phyloP scores from a whole-genome alignment of 75 land plant genomes.

The Adiantum capillusveneris region DNA sequence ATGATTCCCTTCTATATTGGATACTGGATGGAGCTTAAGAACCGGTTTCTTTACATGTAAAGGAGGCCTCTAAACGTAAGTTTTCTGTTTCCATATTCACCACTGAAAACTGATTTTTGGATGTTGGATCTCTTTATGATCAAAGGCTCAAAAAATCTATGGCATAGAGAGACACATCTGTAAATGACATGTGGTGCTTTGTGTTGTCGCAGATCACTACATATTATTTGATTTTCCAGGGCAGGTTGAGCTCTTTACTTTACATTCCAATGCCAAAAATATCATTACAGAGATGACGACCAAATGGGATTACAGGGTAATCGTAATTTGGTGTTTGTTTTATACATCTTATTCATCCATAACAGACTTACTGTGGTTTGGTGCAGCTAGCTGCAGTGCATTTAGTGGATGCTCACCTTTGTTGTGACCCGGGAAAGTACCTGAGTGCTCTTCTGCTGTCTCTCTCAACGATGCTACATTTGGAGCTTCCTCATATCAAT shows the following conservation, averaged over 20 bases:
- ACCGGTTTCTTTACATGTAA: too few relatives aligned
- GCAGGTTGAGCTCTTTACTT: conserved; percentile 93
- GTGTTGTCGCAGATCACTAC: conserved; percentile 74
- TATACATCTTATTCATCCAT: too few relatives aligned
- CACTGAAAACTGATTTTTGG: too few relatives aligned
- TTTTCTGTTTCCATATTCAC: too few relatives aligned
- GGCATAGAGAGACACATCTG: too few relatives aligned
- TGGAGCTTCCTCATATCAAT: conserved; percentile 95
- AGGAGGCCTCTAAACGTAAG: too few relatives aligned
- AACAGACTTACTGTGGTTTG: not conserved
- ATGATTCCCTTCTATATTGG: too few relatives aligned
- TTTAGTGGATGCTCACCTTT: conserved; percentile 93
- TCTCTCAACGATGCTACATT: conserved; percentile 81
- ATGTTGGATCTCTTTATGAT: too few relatives aligned
- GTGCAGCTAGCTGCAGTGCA: conserved; percentile 93
- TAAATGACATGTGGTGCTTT: not conserved
- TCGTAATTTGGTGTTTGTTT: conserved; percentile 4
- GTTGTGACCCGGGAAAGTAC: conserved; percentile 98
- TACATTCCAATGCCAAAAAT: conserved; percentile 87
- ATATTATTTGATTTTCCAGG: conserved; percentile 99
- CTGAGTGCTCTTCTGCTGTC: conserved; percentile 88
- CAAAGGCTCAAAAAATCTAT: too few relatives aligned
- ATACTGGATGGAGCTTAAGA: too few relatives aligned
- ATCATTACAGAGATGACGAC: conserved; percentile 66
- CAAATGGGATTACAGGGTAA: conserved; percentile 76